Conservation (phyloP, 1,284 basidiomycete genomes). For the Puccinia novopanici region DNA sequence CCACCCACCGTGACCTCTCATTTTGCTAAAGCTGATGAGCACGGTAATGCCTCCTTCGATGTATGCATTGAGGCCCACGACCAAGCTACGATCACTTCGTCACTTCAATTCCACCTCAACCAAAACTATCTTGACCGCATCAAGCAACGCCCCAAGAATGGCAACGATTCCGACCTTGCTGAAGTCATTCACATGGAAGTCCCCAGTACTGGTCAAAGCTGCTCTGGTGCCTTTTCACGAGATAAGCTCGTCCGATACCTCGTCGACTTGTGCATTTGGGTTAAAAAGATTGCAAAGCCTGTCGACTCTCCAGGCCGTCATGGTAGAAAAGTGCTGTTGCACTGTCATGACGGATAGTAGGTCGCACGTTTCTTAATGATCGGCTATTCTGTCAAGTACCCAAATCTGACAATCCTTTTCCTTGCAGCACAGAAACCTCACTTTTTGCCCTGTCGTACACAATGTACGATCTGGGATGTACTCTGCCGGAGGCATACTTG, state of each 20-base stretch:
- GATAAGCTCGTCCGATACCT: conserved; percentile 58
- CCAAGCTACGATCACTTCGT: conserved; percentile 67
- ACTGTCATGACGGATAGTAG: conserved; percentile 62
- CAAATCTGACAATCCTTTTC: conserved; percentile 31
- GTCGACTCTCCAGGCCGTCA: conserved; percentile 58
- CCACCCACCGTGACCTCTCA: conserved; percentile 55
- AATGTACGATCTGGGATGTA: conserved; percentile 73
- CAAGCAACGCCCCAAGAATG: conserved; percentile 62
- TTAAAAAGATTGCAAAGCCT: conserved; percentile 57
- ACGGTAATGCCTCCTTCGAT: conserved; percentile 72
- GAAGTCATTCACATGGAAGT: conserved; percentile 63
- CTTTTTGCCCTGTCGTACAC: conserved; percentile 82
- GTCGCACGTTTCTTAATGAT: conserved; percentile 22
- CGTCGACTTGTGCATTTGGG: conserved; percentile 59
- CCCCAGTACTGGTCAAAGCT: conserved; percentile 65
- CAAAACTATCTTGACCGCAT: conserved; percentile 68
- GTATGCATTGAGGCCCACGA: conserved; percentile 85
- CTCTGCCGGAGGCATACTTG: conserved; percentile 80
- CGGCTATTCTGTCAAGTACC: conserved; percentile 52
- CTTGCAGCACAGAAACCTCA: conserved; percentile 75
- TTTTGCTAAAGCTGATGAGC: conserved; percentile 56
- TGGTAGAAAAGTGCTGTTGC: conserved; percentile 59
- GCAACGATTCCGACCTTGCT: conserved; percentile 70
- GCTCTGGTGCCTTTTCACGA: conserved; percentile 68
- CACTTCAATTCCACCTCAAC: conserved; percentile 69